Percentiles rank a stretch among this genome's conserved stretches.
Conservation (phyloP, 1,284 basidiomycete species). For the Ceratobasidium theobromae region DNA sequence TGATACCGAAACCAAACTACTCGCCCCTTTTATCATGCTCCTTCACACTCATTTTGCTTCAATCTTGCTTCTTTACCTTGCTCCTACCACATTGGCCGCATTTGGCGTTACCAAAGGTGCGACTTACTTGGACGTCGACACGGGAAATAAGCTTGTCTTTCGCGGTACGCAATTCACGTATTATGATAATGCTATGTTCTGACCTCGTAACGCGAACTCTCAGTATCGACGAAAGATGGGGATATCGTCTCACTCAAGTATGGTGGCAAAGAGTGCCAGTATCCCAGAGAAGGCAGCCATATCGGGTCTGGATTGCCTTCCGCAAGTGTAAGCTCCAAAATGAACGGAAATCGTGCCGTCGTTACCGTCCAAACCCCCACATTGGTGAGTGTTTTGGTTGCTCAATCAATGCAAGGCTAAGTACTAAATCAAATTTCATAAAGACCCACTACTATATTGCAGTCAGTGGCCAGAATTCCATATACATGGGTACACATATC, state of each 20-base stretch:
- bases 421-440: neutral
- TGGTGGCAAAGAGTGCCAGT: conserved; percentile 30
- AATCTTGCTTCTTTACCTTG: neutral
- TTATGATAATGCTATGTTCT: neutral
- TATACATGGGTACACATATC: conserved; percentile 34
- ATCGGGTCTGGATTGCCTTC: conserved; percentile 30
- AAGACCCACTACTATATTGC: conserved; percentile 34
- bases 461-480: conserved; percentile 20
- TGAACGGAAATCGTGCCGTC: conserved; percentile 18
- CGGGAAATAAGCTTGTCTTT: conserved; percentile 26
- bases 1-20: too few relatives aligned
- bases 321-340: conserved; percentile 19
- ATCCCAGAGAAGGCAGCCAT: conserved; percentile 16
- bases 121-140: conserved; percentile 26
- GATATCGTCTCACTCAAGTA: conserved; percentile 33
- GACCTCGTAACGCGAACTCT: too few relatives aligned
- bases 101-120: conserved; percentile 32
- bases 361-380: conserved; percentile 18
- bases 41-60: neutral
- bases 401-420: neutral
- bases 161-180: neutral
- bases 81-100: conserved; percentile 10
- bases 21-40: too few relatives aligned
- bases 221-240: conserved; percentile 26
- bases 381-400: neutral